A percentile compares a stretch with the other conserved stretches of the same genome.
These are phyloP conservation scores for Chalara sp. DNA, from an alignment of 2,329 filamentous ascomycete species.

Conservation along the genomic window DNA sequence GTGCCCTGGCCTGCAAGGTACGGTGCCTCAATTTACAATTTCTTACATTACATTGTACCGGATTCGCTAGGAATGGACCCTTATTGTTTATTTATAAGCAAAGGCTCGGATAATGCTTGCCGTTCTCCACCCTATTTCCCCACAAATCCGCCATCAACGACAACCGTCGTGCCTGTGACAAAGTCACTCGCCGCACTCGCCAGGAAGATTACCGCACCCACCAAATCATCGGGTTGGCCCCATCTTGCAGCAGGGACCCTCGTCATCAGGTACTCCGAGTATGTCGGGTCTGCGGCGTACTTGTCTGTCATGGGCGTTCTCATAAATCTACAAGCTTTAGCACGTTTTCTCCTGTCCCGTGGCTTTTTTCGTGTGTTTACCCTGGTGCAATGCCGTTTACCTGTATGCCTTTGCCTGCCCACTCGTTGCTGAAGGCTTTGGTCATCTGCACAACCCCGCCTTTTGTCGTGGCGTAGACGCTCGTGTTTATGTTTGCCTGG, in stretches of 20 bases:
- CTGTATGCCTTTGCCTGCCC: slow-evolving; percentile 65
- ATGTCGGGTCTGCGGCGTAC: slow-evolving; percentile 61
- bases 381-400: slow-evolving; percentile 84
- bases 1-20: no score
- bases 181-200: slow-evolving; percentile 13
- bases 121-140: no score
- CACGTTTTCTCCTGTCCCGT: no score
- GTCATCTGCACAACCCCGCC: slow-evolving; percentile 78
- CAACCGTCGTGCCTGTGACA: not conserved
- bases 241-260: slow-evolving; percentile 76
- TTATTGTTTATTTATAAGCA: no score
- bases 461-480: slow-evolving; percentile 79
- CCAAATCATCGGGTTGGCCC: slow-evolving; percentile 80
- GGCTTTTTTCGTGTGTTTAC: no score
- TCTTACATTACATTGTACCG: no score
- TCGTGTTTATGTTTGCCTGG: slow-evolving; percentile 80
- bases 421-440: slow-evolving; percentile 79
- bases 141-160: not conserved
- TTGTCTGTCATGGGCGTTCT: slow-evolving; percentile 84
- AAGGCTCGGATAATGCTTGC: no score
- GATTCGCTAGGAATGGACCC: no score
- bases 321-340: no score
- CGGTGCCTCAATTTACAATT: no score
- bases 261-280: slow-evolving; percentile 63
- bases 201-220: slow-evolving; percentile 69